A percentile compares a stretch with the other conserved stretches of the same genome.
Conservation (phyloP, 495 filamentous ascomycete genomes). For the Neurospora terricola region DNA sequence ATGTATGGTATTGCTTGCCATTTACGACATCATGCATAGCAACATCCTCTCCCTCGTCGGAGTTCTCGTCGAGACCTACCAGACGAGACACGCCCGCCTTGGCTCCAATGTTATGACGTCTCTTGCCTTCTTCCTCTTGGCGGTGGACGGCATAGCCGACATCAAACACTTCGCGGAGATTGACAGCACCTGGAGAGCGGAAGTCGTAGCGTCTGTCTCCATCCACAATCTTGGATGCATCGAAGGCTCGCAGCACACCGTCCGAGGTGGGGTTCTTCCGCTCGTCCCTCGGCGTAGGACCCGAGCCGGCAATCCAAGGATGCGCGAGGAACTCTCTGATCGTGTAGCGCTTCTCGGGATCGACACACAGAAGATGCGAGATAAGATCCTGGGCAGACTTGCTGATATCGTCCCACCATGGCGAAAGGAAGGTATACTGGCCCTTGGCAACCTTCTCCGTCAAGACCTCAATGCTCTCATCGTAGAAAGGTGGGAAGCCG, state of each 20-base stretch:
- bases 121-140: constrained; percentile 91
- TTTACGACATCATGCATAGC: constrained; percentile 37
- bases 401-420: constrained; percentile 99
- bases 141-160: constrained; percentile 93
- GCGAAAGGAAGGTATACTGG: constrained; percentile 95
- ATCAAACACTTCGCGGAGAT: constrained; percentile 93
- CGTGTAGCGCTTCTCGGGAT: constrained; percentile 81
- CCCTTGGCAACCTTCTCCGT: constrained; percentile 96
- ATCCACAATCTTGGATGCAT: constrained; percentile 48
- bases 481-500: constrained; percentile 97
- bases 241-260: constrained; percentile 38
- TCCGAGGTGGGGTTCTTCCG: constrained; percentile 38
- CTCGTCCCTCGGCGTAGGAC: constrained; percentile 50
- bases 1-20: constrained; percentile 48
- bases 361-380: constrained; percentile 84
- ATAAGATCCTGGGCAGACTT: constrained; percentile 91
- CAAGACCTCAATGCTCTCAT: constrained; percentile 92
- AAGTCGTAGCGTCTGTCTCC: constrained; percentile 72
- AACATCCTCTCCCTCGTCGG: constrained; percentile 49
- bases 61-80: constrained; percentile 59
- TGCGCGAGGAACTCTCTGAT: constrained; percentile 84
- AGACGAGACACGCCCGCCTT: constrained; percentile 42
- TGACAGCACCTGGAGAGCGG: constrained; percentile 89
- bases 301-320: constrained; percentile 74
- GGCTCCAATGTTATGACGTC: constrained; percentile 65